Evolutionary conservation across 2,329 filamentous ascomycete species (phyloP).

Genomic region (Colletotrichum chrysophilum): DNA sequence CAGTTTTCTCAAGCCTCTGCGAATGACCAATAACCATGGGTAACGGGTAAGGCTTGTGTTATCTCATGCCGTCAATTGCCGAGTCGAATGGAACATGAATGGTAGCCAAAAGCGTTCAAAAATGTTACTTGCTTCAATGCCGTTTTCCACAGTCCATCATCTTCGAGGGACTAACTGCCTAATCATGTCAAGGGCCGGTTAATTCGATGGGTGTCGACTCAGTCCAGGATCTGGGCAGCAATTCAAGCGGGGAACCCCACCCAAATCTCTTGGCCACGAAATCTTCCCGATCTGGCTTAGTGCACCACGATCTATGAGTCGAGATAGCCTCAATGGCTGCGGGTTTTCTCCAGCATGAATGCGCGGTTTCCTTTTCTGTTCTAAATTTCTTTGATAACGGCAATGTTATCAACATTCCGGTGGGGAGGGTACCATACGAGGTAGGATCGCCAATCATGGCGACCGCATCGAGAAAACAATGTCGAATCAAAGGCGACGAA

Average conservation of each 20-base stretch:
- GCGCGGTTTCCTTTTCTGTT: neutral
- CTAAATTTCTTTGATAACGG: neutral
- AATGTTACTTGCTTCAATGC: no score
- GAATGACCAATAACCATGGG: no score
- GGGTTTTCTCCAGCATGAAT: neutral
- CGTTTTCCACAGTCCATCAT: no score
- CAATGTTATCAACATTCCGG: neutral
- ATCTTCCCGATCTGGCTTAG: neutral
- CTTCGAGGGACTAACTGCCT: neutral
- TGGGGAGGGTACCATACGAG: neutral
- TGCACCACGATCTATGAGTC: neutral
- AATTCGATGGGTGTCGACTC: no score
- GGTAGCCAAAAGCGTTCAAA: no score
- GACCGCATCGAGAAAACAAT: neutral
- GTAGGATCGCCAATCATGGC: neutral
- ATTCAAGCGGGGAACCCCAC: neutral
- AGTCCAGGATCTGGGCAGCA: neutral
- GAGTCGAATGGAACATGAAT: no score
- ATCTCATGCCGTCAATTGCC: no score
- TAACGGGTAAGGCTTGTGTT: no score
- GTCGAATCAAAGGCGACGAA: neutral
- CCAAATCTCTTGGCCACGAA: constrained; percentile 1
- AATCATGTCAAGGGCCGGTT: neutral
- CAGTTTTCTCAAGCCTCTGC: no score
- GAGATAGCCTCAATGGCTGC: neutral